Percentiles rank a stretch among this genome's conserved stretches.
These are phyloP conservation scores for Mortierella sp. DNA, from an alignment of 371 early-diverging fungal genomes.

Conservation along the genomic window DNA sequence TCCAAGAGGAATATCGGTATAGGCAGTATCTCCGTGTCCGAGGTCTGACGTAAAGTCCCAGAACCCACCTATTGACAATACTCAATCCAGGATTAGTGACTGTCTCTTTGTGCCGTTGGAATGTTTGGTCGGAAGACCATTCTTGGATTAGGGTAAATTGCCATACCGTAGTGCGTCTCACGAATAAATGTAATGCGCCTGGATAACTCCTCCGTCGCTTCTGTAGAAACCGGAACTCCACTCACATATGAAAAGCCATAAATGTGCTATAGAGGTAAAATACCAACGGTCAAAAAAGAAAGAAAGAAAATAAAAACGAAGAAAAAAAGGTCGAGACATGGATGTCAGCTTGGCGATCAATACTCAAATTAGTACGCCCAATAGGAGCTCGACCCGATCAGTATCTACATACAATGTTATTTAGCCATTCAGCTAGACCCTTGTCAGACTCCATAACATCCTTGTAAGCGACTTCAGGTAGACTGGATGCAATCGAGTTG, in stretches of 20 bases:
- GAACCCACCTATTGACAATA: constrained; percentile 60
- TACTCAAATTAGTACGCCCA: constrained; percentile 7
- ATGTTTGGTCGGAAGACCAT: constrained; percentile 8
- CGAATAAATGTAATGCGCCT: constrained; percentile 81
- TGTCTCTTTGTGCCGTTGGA: background rate
- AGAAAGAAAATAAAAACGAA: background rate
- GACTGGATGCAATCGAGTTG: constrained; percentile 48
- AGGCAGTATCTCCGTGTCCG: constrained; percentile 91
- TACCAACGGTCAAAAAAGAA: background rate
- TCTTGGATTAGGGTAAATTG: background rate
- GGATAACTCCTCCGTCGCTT: constrained; percentile 77
- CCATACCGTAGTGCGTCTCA: constrained; percentile 83
- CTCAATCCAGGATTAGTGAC: background rate
- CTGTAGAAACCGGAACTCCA: constrained; percentile 75
- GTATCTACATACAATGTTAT: constrained; percentile 65
- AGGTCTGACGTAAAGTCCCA: constrained; percentile 90
- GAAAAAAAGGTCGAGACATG: background rate
- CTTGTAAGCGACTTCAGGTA: constrained; percentile 69
- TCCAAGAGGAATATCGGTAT: constrained; percentile 81
- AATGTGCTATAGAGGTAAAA: constrained; percentile 57
- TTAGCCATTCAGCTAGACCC: constrained; percentile 81
- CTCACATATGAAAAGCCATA: constrained; percentile 87
- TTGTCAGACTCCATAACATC: constrained; percentile 77
- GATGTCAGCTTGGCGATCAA: background rate
- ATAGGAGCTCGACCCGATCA: background rate